These are phyloP conservation scores for Ensete ventricosum DNA, from an alignment of 176 grass and related monocot species.

Conservation along the genomic window DNA sequence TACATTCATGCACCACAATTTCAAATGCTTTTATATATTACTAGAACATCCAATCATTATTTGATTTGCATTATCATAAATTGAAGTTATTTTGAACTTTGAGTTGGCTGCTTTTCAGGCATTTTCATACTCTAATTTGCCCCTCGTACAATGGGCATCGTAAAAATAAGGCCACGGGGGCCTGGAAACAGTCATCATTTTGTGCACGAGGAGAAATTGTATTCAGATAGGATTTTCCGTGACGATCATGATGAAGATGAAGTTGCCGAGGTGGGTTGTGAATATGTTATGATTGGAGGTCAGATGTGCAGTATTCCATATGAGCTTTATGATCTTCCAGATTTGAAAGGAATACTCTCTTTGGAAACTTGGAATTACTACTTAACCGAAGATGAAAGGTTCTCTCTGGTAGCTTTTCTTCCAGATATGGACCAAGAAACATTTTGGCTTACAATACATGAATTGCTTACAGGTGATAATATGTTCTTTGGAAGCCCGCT, in stretches of 20 bases:
- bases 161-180: slow-evolving; percentile 26
- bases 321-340: slow-evolving; percentile 58
- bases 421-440: slow-evolving; percentile 65
- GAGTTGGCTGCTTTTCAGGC: slow-evolving; percentile 15
- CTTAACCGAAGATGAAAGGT: slow-evolving; percentile 73
- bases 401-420: slow-evolving; percentile 46
- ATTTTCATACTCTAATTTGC: slow-evolving; percentile 15
- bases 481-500: slow-evolving; percentile 72
- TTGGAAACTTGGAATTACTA: slow-evolving; percentile 70
- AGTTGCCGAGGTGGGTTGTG: slow-evolving; percentile 44
- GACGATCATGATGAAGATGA: slow-evolving; percentile 41
- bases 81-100: slow-evolving; percentile 2
- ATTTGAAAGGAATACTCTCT: slow-evolving; percentile 53
- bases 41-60: too few species aligned
- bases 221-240: slow-evolving; percentile 25
- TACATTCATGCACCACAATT: neutral
- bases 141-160: slow-evolving; percentile 51
- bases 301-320: slow-evolving; percentile 70
- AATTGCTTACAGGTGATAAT: slow-evolving; percentile 44
- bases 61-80: neutral
- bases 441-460: slow-evolving; percentile 45
- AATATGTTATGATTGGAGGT: slow-evolving; percentile 40
- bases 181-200: slow-evolving; percentile 8
- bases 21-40: neutral
- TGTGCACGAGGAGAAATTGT: slow-evolving; percentile 35